Evolutionary conservation across 1,284 basidiomycete species (phyloP), one percentile per base, ranked within the genome.

Genomic region (Trichosporon sp.): DNA sequence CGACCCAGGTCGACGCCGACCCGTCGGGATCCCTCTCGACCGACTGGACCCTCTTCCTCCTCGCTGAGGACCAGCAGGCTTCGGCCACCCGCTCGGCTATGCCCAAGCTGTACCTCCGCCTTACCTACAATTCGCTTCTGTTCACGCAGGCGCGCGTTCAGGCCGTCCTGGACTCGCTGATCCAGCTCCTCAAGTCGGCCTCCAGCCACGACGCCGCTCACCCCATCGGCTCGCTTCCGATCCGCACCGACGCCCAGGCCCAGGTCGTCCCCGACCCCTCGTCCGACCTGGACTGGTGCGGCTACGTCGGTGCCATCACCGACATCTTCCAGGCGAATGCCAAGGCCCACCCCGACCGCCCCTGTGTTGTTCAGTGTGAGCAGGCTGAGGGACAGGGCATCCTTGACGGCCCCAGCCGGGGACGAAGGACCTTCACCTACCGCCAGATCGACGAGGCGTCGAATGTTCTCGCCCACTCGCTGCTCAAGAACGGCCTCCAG

Each of bases 221-320:
- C 72, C 84, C 82, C 27, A 76, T 93, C 65, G 92, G 92, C 62
- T 87, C 91, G 15, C 87, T 96, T 60, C 89, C 92, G 1, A 83
- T 97, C n/a, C 83, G 93, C 60, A 94, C 94, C 0, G 85, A 89
- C 2, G 81, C 84, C 8, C 94, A 98, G 83, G 87, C 87, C 67
- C 83, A 84, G 2, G 86, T 87, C 64, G 86, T 99, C 15, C 97
- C 97, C 0, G 87, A 93, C 78, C 95, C 97, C 2, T 89, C 88
- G 13, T 90, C 89, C 11, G 92, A 99, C 81, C 88, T 99, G 51
- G 89, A 98, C 78, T 99, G 96, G 95, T 97, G 94, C 81, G 95
- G 91, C 67, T 99, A 90, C 88, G 93, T 94, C 79, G 97, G 97
- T 44, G 92, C 97, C 23, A 93, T 98, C 80, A 92, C 97, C 44